These are phyloP conservation scores for Skeletonema marinoi DNA, from an alignment of 108 stramenopile genomes.

Conservation along the genomic window DNA sequence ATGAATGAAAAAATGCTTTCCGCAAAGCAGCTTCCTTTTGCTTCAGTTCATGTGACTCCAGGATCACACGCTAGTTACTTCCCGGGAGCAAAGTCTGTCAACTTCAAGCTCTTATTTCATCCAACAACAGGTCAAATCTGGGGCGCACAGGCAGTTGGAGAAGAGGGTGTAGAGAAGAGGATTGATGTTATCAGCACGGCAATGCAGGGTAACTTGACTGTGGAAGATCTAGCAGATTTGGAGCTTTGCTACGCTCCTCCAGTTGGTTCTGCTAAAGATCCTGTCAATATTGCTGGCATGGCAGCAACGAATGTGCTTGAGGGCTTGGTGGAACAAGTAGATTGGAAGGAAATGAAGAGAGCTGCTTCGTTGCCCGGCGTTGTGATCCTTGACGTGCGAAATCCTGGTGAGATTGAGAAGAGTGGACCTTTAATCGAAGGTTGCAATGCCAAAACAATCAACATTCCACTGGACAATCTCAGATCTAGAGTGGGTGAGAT, in stretches of 20 bases:
- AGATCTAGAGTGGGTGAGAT: slow-evolving; percentile 55
- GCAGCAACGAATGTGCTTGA: slow-evolving; percentile 68
- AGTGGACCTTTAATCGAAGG: slow-evolving; percentile 48
- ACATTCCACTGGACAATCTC: slow-evolving; percentile 65
- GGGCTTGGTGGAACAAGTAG: slow-evolving; percentile 63
- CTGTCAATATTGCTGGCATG: slow-evolving; percentile 78
- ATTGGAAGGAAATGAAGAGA: slow-evolving; percentile 62
- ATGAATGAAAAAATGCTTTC: slow-evolving; percentile 70
- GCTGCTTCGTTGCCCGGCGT: slow-evolving; percentile 37
- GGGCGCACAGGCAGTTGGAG: slow-evolving; percentile 73
- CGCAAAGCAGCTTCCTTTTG: slow-evolving; percentile 49
- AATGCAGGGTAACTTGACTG: slow-evolving; percentile 63
- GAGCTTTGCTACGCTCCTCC: slow-evolving; percentile 79
- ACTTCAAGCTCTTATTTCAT: slow-evolving; percentile 66
- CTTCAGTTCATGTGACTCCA: slow-evolving; percentile 65
- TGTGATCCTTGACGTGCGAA: slow-evolving; percentile 61
- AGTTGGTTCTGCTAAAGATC: slow-evolving; percentile 69
- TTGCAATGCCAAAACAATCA: slow-evolving; percentile 27
- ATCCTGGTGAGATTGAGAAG: slow-evolving; percentile 52
- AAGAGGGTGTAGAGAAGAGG: slow-evolving; percentile 72
- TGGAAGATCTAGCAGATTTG: slow-evolving; percentile 62
- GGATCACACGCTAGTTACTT: slow-evolving; percentile 69
- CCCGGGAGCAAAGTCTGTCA: slow-evolving; percentile 63
- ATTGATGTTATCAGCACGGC: slow-evolving; percentile 79
- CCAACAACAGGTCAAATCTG: slow-evolving; percentile 57